Percentiles rank a stretch among this genome's conserved stretches.
phyloP scores from a whole-genome alignment of 2,329 filamentous ascomycete genomes.

The Uncinocarpus reesii region DNA sequence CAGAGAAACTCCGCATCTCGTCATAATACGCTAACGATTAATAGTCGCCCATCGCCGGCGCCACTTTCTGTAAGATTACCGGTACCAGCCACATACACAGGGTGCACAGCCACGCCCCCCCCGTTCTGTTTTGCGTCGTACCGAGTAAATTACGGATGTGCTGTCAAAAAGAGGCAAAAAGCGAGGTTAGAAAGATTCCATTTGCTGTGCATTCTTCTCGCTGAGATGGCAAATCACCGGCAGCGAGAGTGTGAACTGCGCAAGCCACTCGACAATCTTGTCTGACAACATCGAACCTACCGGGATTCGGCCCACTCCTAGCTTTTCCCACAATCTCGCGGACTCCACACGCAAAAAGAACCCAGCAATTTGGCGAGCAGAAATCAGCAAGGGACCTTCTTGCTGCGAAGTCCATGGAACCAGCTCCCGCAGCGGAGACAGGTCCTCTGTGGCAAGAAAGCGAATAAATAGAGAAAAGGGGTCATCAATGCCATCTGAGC shows the following conservation, averaged over 20 bases:
- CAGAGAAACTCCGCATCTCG: neutral
- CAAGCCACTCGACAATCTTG: too few species aligned
- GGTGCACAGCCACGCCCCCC: neutral
- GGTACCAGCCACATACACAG: neutral
- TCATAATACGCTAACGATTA: slow-evolving; percentile 6
- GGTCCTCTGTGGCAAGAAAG: neutral
- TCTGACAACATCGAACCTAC: too few species aligned
- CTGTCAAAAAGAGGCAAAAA: too few species aligned
- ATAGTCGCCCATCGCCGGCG: neutral
- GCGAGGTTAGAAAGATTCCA: too few species aligned
- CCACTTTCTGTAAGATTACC: slow-evolving; percentile 2
- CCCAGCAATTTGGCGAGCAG: neutral
- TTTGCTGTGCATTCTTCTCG: too few species aligned
- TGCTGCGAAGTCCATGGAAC: neutral
- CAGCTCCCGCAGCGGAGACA: slow-evolving; percentile 2
- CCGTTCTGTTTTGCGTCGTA: neutral
- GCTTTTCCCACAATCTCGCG: neutral
- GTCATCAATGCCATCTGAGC: neutral
- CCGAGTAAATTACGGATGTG: neutral
- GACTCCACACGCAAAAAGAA: neutral
- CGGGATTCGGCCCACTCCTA: neutral
- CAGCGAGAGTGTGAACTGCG: neutral
- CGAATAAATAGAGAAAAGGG: neutral
- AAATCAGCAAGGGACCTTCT: neutral
- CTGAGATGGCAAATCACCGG: too few species aligned